Conservation (phyloP, 1,139 yeast genomes). For the Sugiyamaella pinicola region DNA sequence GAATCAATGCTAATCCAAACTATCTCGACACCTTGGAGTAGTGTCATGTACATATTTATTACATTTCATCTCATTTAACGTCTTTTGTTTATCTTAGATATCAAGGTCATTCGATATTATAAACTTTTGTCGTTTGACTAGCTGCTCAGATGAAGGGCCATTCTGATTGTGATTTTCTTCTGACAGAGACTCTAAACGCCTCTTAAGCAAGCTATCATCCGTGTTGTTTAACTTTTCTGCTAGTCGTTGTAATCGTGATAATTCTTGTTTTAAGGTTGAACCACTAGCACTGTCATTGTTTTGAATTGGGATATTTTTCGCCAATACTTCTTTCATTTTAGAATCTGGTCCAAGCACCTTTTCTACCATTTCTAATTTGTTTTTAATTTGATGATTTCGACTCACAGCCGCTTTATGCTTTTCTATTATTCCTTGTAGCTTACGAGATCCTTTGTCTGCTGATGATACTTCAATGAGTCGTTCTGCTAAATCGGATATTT, state of each 20-base stretch:
- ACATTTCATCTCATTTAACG: no score
- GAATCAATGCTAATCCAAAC: conserved; percentile 75
- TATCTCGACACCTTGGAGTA: conserved; percentile 58
- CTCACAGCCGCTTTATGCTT: background rate
- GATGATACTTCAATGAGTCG: conserved; percentile 3
- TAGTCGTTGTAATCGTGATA: background rate
- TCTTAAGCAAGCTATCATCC: background rate
- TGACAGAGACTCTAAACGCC: background rate
- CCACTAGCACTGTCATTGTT: background rate
- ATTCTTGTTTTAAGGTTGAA: background rate
- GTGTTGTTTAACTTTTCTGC: background rate
- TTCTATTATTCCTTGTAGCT: background rate
- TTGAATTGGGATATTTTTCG: background rate
- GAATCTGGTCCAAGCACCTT: background rate
- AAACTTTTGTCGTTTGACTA: conserved; percentile 10
- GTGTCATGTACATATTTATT: conserved; percentile 4
- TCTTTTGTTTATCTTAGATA: background rate
- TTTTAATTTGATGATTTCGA: conserved; percentile 2
- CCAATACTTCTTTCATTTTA: background rate
- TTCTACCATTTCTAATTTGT: conserved; percentile 7
- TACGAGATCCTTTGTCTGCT: background rate
- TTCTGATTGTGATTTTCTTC: background rate
- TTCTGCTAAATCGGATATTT: conserved; percentile 15
- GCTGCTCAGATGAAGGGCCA: background rate
- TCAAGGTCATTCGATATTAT: conserved; percentile 15